phyloP scores from a whole-genome alignment of 768 basidiomycete genomes.

The Termitomyces sp. region DNA sequence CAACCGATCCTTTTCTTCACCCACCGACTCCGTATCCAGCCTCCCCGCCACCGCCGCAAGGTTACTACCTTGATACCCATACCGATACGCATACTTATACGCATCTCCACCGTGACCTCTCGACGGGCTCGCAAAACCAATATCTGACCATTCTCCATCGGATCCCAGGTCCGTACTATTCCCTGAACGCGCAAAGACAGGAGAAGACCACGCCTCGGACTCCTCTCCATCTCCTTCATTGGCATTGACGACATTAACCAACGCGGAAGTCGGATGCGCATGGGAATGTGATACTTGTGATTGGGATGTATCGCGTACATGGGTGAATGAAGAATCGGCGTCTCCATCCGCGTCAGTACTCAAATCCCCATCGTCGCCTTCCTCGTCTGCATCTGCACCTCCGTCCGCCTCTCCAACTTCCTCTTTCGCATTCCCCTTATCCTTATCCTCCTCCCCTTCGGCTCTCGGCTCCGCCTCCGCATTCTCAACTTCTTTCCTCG shows the following conservation, averaged over 20 bases:
- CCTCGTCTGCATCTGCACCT: neutral
- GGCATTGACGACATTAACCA: neutral
- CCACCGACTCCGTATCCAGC: constrained; percentile 2
- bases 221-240: neutral
- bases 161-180: constrained; percentile 9
- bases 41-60: neutral
- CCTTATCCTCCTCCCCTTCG: neutral
- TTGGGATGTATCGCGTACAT: neutral
- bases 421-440: constrained; percentile 3
- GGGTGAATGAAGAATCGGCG: neutral
- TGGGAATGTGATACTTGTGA: neutral
- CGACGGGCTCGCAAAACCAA: neutral
- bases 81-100: constrained; percentile 19
- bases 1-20: constrained; percentile 12
- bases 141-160: constrained; percentile 6
- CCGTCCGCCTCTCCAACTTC: constrained; percentile 2
- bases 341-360: neutral
- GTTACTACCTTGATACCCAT: constrained; percentile 21
- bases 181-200: constrained; percentile 36
- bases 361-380: neutral
- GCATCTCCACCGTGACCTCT: neutral
- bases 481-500: neutral
- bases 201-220: constrained; percentile 33
- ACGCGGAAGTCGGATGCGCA: constrained; percentile 1
- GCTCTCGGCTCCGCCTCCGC: too few relatives aligned